Percentiles rank a stretch among this genome's conserved stretches.
These are phyloP conservation scores for Moesziomyces sp. DNA, from an alignment of 1,284 basidiomycete genomes.

Conservation along the genomic window DNA sequence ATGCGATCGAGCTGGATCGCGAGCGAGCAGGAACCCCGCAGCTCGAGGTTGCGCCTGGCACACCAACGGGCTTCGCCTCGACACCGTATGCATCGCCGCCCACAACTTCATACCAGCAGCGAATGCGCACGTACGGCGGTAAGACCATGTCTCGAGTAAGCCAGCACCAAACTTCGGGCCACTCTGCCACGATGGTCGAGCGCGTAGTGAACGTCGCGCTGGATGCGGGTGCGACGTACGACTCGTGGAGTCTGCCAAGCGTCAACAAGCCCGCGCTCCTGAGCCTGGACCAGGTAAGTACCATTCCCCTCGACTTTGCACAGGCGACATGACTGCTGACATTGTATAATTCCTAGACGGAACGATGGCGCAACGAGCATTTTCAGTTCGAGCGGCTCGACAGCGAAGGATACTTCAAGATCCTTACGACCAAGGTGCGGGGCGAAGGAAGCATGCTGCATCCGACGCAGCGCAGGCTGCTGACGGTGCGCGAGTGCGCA, in stretches of 20 bases:
- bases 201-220: slow-evolving; percentile 37
- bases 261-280: slow-evolving; percentile 32
- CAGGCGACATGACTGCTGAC: no score
- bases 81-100: slow-evolving; percentile 5
- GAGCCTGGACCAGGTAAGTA: slow-evolving; percentile 1
- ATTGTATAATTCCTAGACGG: not conserved
- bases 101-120: slow-evolving; percentile 26
- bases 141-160: not conserved
- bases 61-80: not conserved
- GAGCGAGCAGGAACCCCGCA: slow-evolving; percentile 12
- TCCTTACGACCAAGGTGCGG: slow-evolving; percentile 7
- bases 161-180: slow-evolving; percentile 35
- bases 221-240: slow-evolving; percentile 17
- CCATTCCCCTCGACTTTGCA: no score
- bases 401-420: slow-evolving; percentile 12
- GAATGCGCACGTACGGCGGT: slow-evolving; percentile 17
- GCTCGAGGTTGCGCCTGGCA: slow-evolving; percentile 3
- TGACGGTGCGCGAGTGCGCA: slow-evolving; percentile 43
- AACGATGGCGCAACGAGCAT: not conserved
- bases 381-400: slow-evolving; percentile 24
- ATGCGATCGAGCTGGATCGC: slow-evolving; percentile 14
- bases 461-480: slow-evolving; percentile 30
- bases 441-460: slow-evolving; percentile 25
- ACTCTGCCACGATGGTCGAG: slow-evolving; percentile 10
- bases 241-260: slow-evolving; percentile 15